Conservation (phyloP, 257 asterid genomes). For the Paulownia fortunei region DNA sequence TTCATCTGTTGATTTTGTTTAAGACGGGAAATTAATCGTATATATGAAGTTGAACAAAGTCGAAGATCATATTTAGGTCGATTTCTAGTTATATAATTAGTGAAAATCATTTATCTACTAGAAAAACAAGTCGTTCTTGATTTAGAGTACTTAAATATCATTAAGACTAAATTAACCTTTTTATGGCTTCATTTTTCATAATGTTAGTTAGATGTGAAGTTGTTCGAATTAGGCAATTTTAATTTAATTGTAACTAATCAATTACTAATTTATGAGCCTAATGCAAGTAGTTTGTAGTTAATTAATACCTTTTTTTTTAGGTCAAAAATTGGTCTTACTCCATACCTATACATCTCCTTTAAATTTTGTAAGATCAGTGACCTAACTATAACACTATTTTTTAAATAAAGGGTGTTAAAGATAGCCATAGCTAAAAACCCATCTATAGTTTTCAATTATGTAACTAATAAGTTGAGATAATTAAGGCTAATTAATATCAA, state of each 20-base stretch:
- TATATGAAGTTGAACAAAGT: neutral
- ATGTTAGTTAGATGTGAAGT: neutral
- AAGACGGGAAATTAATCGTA: neutral
- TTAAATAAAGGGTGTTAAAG: neutral
- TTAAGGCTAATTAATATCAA: neutral
- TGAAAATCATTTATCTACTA: neutral
- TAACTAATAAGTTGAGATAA: neutral
- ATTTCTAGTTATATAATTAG: neutral
- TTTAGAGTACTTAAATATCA: neutral
- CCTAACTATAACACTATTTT: conserved; percentile 28
- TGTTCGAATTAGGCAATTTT: conserved; percentile 25
- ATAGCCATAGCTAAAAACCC: conserved; percentile 3
- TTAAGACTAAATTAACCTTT: neutral
- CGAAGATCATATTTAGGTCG: neutral
- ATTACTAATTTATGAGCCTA: neutral
- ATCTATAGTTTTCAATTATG: neutral
- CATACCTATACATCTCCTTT: neutral
- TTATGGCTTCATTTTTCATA: neutral
- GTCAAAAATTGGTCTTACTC: neutral
- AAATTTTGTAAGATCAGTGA: conserved; percentile 4
- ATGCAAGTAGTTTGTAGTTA: conserved; percentile 23
- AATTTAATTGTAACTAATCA: neutral
- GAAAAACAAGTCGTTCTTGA: neutral
- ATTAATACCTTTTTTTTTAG: conserved; percentile 27
- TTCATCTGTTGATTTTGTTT: no score